Base-by-base conservation (phyloP, 1,284 basidiomycete genomes). In the Microbotryomycetes sp. region DNA sequence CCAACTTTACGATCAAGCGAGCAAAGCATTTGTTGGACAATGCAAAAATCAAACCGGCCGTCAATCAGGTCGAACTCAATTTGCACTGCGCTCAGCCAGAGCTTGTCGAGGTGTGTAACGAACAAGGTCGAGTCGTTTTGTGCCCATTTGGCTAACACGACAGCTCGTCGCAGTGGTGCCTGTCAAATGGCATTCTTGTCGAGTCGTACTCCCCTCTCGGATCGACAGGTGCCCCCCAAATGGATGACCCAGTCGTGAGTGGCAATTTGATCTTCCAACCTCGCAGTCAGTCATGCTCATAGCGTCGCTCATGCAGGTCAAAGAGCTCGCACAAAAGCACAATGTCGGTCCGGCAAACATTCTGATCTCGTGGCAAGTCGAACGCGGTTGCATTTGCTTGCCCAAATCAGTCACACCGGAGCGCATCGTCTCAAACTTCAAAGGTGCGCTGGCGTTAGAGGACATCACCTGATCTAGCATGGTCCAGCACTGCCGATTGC, bases 181-280 rank as follows among this genome's bases (percentile, higher is more conserved):
- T 82, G 70, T 77, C 79, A 28, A 83, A 89, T 73, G 80, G 79
- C 29, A 91, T 93, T 70, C 77, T 85, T 27, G 78, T 88, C 2
- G 82, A 91, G 73, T 87, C 89, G 0, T 92, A 91, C 76, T 89
- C 86, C 13, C 90, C 90, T 6, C 81, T 91, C 30, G 89, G 89
- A 7, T 88, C 86, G 23, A 83, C 84, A 3, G 81, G 84, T 69
- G 83, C 85, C 1, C 86, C 87, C 2, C 64, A 65, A 35, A 41
- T 65, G 11, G 83, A 89, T 72, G 86, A 65, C 51, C 27, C 48
- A 28, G 61, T 62, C 49, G 63, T 61, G 31, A 28, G 60, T 52
- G 86, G 21, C 89, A 89, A 76, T 88, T 87, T 47, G 88, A 87
- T 11, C 79, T 89, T 3, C 77, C 87, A 54, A 74, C 74, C 68